Percentiles rank a stretch among this genome's conserved stretches.
These are phyloP conservation scores for Cylindrotheca closterium DNA, from an alignment of 108 stramenopile genomes.

Conservation along the genomic window DNA sequence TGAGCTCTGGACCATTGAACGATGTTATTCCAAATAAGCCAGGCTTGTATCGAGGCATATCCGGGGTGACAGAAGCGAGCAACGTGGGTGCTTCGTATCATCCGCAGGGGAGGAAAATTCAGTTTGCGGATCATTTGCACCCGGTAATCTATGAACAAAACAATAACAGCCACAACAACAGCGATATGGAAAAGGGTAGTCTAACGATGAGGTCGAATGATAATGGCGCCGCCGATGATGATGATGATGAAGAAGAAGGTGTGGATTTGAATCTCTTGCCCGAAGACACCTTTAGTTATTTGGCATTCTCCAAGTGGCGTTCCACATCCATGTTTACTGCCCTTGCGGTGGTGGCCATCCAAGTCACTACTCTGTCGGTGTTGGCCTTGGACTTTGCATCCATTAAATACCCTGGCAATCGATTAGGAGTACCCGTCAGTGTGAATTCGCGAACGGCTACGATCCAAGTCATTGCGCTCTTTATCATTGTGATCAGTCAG, in stretches of 20 bases:
- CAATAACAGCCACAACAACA: no score
- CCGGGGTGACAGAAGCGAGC: no score
- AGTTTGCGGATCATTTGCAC: no score
- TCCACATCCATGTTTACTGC: neutral
- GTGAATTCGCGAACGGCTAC: neutral
- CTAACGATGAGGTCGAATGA: no score
- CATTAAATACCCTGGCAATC: neutral
- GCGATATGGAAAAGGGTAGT: no score
- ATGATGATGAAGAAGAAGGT: neutral
- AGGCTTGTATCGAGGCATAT: no score
- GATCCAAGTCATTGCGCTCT: neutral
- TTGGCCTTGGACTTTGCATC: neutral
- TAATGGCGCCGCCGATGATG: no score
- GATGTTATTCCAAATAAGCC: no score
- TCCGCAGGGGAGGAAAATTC: no score
- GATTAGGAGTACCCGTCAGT: neutral
- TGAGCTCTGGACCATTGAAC: no score
- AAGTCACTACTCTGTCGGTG: neutral
- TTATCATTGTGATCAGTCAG: neutral
- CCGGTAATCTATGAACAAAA: no score
- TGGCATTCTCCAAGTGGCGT: neutral
- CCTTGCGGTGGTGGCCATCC: neutral
- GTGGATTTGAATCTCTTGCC: neutral
- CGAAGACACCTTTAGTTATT: neutral
- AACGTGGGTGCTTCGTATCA: no score